These are phyloP conservation scores for Pseudopediastrum boryanum DNA, from an alignment of 139 green algal genomes.

Conservation along the genomic window DNA sequence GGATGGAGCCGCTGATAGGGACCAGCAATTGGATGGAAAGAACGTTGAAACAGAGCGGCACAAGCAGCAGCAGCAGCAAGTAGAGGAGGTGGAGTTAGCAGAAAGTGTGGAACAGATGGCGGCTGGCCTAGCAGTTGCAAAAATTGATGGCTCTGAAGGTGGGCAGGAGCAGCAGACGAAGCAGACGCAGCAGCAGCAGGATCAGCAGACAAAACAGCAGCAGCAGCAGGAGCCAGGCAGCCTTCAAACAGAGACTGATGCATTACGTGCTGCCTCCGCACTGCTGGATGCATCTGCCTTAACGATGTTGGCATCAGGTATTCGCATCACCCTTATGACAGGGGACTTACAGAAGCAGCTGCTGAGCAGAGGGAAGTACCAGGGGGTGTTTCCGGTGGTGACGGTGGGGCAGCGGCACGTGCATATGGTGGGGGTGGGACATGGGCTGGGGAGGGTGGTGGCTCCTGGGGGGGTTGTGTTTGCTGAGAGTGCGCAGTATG, in stretches of 20 bases:
- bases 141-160: background rate
- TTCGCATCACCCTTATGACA: background rate
- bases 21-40: too few species aligned
- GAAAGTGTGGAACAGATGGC: background rate
- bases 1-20: background rate
- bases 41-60: background rate
- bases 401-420: conserved; percentile 59
- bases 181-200: background rate
- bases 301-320: background rate
- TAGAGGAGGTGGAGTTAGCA: background rate
- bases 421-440: conserved; percentile 49
- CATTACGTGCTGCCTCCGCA: background rate
- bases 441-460: conserved; percentile 34
- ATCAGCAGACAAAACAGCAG: background rate
- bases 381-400: conserved; percentile 44
- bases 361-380: background rate
- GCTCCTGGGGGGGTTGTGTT: conserved; percentile 41
- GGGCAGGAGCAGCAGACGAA: background rate
- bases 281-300: background rate
- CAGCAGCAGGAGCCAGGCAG: background rate
- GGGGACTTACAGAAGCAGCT: background rate
- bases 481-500: conserved; percentile 55
- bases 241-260: background rate
- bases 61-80: background rate
- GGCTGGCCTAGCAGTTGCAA: background rate